Percentiles rank a stretch among this genome's conserved stretches.
These are phyloP conservation scores for Kondoa malvinella DNA, from an alignment of 768 basidiomycete genomes.

Conservation along the genomic window DNA sequence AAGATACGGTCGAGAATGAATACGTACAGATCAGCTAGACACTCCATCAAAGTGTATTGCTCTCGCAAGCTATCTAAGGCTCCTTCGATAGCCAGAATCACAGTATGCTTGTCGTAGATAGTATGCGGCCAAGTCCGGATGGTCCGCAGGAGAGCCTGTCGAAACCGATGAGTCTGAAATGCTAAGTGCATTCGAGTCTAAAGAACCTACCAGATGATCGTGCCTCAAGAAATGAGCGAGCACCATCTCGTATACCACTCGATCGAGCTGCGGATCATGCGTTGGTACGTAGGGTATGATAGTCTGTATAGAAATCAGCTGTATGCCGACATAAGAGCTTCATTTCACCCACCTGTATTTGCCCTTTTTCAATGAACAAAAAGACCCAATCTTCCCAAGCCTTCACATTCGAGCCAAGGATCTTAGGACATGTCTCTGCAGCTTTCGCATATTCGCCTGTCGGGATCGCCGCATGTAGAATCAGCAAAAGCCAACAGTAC, in stretches of 20 bases:
- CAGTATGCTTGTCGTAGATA: conserved; percentile 72
- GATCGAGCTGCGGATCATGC: conserved; percentile 56
- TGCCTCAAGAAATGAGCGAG: conserved; percentile 66
- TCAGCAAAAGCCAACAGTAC: background rate
- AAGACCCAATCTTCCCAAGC: conserved; percentile 97
- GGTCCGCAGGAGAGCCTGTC: conserved; percentile 54
- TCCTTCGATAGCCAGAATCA: conserved; percentile 72
- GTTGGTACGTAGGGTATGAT: conserved; percentile 84
- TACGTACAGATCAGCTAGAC: conserved; percentile 68
- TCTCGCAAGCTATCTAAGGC: conserved; percentile 47
- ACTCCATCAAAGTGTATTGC: conserved; percentile 67
- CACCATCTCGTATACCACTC: conserved; percentile 86
- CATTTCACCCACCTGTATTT: conserved; percentile 47
- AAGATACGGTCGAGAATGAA: background rate
- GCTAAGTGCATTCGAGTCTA: background rate
- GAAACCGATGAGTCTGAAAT: background rate
- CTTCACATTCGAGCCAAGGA: conserved; percentile 58
- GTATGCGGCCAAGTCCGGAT: conserved; percentile 77
- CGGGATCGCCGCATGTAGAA: conserved; percentile 24
- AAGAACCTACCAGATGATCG: conserved; percentile 47
- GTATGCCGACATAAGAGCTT: background rate
- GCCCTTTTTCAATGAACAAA: conserved; percentile 59
- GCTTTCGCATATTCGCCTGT: conserved; percentile 53
- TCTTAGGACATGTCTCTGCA: conserved; percentile 63
- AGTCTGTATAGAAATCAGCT: conserved; percentile 36